Evolutionary conservation across 345 rosid genomes (phyloP).

Genomic region (Aegle marmelos): DNA sequence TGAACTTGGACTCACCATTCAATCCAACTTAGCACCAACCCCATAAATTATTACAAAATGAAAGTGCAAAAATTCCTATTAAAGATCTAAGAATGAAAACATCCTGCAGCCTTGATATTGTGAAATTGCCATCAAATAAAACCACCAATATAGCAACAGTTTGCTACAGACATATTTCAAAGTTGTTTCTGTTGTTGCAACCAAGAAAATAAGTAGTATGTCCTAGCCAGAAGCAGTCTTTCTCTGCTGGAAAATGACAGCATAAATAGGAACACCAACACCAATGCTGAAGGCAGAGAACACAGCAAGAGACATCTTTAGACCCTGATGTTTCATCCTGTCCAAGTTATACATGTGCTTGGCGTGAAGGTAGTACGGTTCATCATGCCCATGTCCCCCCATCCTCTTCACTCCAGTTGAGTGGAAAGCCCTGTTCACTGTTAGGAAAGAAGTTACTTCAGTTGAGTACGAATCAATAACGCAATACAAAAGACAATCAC

Average conservation of each 20-base stretch:
- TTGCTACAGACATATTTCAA: constrained; percentile 3
- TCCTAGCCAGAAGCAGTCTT: constrained; percentile 71
- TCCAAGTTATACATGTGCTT: constrained; percentile 99
- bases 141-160: constrained; percentile 8
- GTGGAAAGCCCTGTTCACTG: constrained; percentile 46
- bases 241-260: constrained; percentile 93
- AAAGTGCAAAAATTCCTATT: not conserved
- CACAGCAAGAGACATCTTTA: constrained; percentile 85
- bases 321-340: constrained; percentile 72
- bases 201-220: not conserved
- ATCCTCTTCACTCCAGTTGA: constrained; percentile 77
- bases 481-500: not conserved
- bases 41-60: constrained; percentile 8
- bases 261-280: constrained; percentile 74
- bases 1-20: not conserved
- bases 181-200: constrained; percentile 27
- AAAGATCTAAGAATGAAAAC: constrained; percentile 4
- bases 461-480: not conserved
- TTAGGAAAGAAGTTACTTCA: constrained; percentile 5
- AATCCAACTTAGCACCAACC: not conserved
- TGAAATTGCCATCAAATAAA: not conserved
- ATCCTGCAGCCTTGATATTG: not conserved
- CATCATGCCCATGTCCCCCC: constrained; percentile 69
- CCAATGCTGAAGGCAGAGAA: constrained; percentile 90
- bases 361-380: constrained; percentile 78